These are phyloP conservation scores for Candida freyschussii DNA, from an alignment of 1,139 yeast genomes.

Conservation along the genomic window DNA sequence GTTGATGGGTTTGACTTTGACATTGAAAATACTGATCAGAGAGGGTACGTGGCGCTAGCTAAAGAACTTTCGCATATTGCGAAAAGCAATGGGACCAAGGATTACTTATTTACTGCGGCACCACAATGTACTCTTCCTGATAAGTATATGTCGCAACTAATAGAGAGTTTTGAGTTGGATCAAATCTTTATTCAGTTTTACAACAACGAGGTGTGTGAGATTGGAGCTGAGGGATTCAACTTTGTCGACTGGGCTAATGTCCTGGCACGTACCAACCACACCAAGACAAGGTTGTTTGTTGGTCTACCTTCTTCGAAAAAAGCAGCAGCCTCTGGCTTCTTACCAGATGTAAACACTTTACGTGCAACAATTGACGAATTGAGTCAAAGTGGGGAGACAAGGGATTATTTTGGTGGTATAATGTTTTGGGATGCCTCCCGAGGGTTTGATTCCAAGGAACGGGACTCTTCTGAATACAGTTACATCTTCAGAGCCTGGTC, in stretches of 20 bases:
- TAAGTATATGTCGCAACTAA: constrained; percentile 54
- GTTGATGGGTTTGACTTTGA: constrained; percentile 64
- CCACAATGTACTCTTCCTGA: constrained; percentile 88
- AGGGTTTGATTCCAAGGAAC: constrained; percentile 45
- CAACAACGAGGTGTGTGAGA: constrained; percentile 62
- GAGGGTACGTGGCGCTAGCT: constrained; percentile 53
- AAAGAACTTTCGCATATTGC: constrained; percentile 27
- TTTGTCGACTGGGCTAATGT: constrained; percentile 66
- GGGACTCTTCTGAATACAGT: constrained; percentile 16
- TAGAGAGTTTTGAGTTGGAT: constrained; percentile 55
- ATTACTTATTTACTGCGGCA: constrained; percentile 71
- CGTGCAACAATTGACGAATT: constrained; percentile 22
- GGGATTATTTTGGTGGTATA: constrained; percentile 60
- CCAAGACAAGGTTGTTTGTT: constrained; percentile 51
- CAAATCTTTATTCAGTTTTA: constrained; percentile 80
- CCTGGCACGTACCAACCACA: constrained; percentile 46
- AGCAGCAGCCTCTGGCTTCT: constrained; percentile 58
- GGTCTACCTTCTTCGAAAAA: constrained; percentile 59
- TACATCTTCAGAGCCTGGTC: constrained; percentile 22
- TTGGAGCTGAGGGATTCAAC: constrained; percentile 46
- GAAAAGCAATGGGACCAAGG: constrained; percentile 26
- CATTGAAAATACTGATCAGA: constrained; percentile 44
- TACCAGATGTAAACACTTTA: constrained; percentile 33
- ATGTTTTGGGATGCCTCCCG: constrained; percentile 83
- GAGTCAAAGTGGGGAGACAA: constrained; percentile 1